Evolutionary conservation across 306 rosid genomes (phyloP), one percentile per base, ranked within the genome.

Genomic region (Senna siamea): DNA sequence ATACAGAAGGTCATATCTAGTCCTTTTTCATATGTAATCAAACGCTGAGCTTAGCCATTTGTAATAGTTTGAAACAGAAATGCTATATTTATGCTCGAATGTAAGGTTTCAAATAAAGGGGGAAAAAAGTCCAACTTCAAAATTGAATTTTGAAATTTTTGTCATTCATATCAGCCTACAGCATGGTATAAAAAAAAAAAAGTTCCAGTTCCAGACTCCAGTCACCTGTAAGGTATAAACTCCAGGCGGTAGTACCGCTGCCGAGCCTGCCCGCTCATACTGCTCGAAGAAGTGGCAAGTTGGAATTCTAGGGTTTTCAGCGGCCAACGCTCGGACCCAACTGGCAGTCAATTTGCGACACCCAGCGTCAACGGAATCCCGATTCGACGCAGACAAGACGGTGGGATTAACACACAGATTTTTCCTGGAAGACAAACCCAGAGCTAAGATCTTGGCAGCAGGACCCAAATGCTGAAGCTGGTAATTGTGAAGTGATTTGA

Each of bases 141-240:
- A 46, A 46, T 46, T 46, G 51, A 46, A 46, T 2, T 46, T 14
- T 14, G 13, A 12, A 44, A 12, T 4, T 11, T 9, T 46, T 15
- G 13, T 14, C 17, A 46, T 13, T 46, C 17, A 5, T 14, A 46
- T 46, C 51, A 46, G 18, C 18, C 18, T 13, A 46, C 51, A 13
- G 51, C 13, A 11, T 26, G 30, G 30, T 26, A 26, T 26, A 1
- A 26, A 26, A 26, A 26, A 26, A 26, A 26, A 26, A 26, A 26
- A 26, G 30, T 26, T 26, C 30, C 30, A 26, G 30, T 26, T 26
- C 30, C 30, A 26, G 30, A 26, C 30, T 26, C 17, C 51, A 46
- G 6, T 46, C 51, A 89, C 98, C 96, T 93, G 98, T 81, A 93
- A 60, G 0, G 98, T 93, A 72, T 89, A 93, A 77, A 93, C 98